Evolutionary conservation across 306 rosid genomes (phyloP).

Genomic region (Ziziphus jujuba): DNA sequence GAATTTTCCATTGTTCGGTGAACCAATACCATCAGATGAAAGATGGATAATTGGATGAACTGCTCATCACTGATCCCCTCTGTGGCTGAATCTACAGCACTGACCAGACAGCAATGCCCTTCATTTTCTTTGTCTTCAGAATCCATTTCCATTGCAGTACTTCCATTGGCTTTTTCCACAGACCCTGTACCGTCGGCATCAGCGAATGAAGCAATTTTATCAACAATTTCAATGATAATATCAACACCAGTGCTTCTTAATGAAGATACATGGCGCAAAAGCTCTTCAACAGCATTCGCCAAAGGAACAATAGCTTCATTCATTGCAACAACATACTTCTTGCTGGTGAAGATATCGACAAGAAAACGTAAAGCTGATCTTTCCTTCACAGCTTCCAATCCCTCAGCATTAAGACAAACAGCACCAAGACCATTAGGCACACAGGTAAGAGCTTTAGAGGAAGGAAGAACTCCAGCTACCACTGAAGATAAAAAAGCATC

Average conservation of each 20-base stretch:
- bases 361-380: slow-evolving; percentile 68
- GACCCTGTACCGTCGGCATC: slow-evolving; percentile 45
- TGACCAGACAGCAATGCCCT: slow-evolving; percentile 46
- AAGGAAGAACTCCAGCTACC: slow-evolving; percentile 78
- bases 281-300: slow-evolving; percentile 95
- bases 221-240: slow-evolving; percentile 76
- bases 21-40: slow-evolving; percentile 90
- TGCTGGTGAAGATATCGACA: slow-evolving; percentile 80
- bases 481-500: slow-evolving; percentile 87
- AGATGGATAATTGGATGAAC: slow-evolving; percentile 68
- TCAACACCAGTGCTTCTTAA: slow-evolving; percentile 87
- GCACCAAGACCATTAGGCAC: slow-evolving; percentile 97
- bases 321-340: slow-evolving; percentile 76
- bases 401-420: slow-evolving; percentile 89
- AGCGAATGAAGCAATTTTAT: slow-evolving; percentile 66
- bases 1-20: slow-evolving; percentile 95
- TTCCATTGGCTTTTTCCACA: slow-evolving; percentile 60
- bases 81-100: slow-evolving; percentile 49
- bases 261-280: slow-evolving; percentile 86
- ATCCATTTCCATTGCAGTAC: slow-evolving; percentile 85
- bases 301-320: slow-evolving; percentile 93
- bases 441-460: slow-evolving; percentile 86
- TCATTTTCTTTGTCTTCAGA: slow-evolving; percentile 63
- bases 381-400: slow-evolving; percentile 85
- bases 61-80: slow-evolving; percentile 74